Percentiles rank a stretch among this genome's conserved stretches.
These are phyloP conservation scores for Neoboletus brunneissimus DNA, from an alignment of 768 basidiomycete species.

Conservation along the genomic window DNA sequence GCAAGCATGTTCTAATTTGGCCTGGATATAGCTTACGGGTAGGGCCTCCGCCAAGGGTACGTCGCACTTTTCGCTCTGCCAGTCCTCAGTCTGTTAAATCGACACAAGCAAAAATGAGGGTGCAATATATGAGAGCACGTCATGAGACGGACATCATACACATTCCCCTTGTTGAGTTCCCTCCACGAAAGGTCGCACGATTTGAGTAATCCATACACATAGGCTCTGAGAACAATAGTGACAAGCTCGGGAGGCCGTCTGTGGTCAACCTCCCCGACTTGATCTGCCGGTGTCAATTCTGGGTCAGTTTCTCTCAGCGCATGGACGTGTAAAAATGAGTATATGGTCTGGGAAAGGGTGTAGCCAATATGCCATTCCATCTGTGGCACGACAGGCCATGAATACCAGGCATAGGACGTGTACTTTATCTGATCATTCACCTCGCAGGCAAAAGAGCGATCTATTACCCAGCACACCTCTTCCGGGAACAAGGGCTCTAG, in stretches of 20 bases:
- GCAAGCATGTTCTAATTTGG: conserved; percentile 57
- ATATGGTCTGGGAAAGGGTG: conserved; percentile 83
- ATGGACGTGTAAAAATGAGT: conserved; percentile 74
- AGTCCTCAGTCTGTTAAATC: conserved; percentile 69
- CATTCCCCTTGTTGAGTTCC: conserved; percentile 70
- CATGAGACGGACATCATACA: conserved; percentile 66
- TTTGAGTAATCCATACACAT: conserved; percentile 68
- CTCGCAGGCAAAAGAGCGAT: conserved; percentile 75
- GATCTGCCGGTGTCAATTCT: conserved; percentile 39
- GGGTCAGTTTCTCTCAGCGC: conserved; percentile 58
- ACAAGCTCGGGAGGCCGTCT: conserved; percentile 59
- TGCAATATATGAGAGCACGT: conserved; percentile 8
- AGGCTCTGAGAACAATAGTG: conserved; percentile 64
- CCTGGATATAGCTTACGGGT: conserved; percentile 50
- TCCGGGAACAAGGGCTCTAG: conserved; percentile 61
- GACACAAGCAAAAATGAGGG: conserved; percentile 10
- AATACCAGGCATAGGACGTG: conserved; percentile 11
- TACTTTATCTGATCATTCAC: conserved; percentile 40
- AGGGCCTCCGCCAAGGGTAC: conserved; percentile 68
- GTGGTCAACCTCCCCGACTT: conserved; percentile 34
- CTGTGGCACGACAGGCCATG: conserved; percentile 39
- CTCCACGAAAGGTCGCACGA: conserved; percentile 80
- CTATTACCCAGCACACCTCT: conserved; percentile 88
- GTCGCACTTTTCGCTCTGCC: conserved; percentile 88
- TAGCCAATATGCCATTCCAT: conserved; percentile 87